phyloP scores from a whole-genome alignment of 331 rosid species.

The Acacia pycnantha region DNA sequence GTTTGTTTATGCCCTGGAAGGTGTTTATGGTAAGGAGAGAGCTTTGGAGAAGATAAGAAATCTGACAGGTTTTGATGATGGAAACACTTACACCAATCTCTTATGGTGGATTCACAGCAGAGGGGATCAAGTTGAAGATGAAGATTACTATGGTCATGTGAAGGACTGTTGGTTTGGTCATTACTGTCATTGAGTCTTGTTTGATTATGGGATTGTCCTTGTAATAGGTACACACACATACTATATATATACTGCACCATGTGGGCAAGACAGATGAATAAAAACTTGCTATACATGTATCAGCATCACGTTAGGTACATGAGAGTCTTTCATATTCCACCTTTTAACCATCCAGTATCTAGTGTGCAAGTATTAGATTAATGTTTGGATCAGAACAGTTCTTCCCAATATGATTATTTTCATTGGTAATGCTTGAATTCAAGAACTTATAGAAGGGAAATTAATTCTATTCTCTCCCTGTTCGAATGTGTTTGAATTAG shows the following conservation, averaged over 20 bases:
- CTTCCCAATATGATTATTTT: background rate
- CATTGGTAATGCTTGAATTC: background rate
- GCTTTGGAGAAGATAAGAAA: conserved; percentile 50
- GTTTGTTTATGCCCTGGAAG: conserved; percentile 57
- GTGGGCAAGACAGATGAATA: background rate
- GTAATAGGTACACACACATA: background rate
- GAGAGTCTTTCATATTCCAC: background rate
- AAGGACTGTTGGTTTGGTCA: conserved; percentile 60
- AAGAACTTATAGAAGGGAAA: background rate
- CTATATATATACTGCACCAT: background rate
- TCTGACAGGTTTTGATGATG: conserved; percentile 59
- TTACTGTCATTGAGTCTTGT: conserved; percentile 45
- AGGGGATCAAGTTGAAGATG: conserved; percentile 36
- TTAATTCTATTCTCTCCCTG: background rate
- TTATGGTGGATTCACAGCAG: conserved; percentile 76
- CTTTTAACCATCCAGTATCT: background rate
- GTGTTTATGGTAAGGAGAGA: conserved; percentile 42
- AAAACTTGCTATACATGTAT: background rate
- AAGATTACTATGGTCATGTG: conserved; percentile 34
- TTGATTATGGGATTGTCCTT: background rate
- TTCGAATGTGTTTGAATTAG: too few relatives aligned
- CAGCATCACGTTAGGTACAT: background rate
- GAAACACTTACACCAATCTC: conserved; percentile 65
- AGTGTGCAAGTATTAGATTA: too few relatives aligned
- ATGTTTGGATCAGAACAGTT: background rate